Conservation (phyloP, 805 yeast genomes). For the Suhomyces sp. region DNA sequence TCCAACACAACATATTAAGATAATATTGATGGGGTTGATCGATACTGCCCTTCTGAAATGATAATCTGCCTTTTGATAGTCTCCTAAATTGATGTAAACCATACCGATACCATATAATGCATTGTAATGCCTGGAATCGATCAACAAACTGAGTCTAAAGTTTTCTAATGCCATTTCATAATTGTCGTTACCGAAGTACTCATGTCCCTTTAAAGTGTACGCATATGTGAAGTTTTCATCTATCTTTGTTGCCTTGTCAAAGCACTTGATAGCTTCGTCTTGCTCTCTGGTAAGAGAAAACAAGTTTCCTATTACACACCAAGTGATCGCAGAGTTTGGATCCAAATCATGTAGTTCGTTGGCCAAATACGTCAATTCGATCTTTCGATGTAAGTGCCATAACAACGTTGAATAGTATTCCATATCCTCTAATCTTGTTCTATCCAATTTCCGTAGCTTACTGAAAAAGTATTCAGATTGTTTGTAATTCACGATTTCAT, state of each 20-base stretch:
- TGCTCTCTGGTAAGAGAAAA: slow-evolving; percentile 81
- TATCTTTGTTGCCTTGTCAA: slow-evolving; percentile 69
- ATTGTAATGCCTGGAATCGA: slow-evolving; percentile 83
- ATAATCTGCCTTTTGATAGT: slow-evolving; percentile 75
- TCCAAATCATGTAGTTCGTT: slow-evolving; percentile 73
- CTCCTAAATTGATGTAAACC: slow-evolving; percentile 86
- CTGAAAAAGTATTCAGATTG: slow-evolving; percentile 65
- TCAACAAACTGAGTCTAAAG: slow-evolving; percentile 72
- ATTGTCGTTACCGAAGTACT: slow-evolving; percentile 81
- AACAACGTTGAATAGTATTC: slow-evolving; percentile 85
- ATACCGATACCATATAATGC: slow-evolving; percentile 96
- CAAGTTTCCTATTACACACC: slow-evolving; percentile 90
- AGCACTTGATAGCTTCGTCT: slow-evolving; percentile 85
- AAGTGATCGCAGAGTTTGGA: slow-evolving; percentile 70
- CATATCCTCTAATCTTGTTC: slow-evolving; percentile 83
- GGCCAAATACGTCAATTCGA: slow-evolving; percentile 75
- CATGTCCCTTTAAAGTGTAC: slow-evolving; percentile 92
- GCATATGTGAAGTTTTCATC: slow-evolving; percentile 79
- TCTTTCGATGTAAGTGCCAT: slow-evolving; percentile 88
- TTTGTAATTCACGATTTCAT: slow-evolving; percentile 82
- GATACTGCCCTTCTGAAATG: slow-evolving; percentile 85
- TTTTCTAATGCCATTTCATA: slow-evolving; percentile 84
- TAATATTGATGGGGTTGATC: slow-evolving; percentile 87
- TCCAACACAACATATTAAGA: slow-evolving; percentile 89
- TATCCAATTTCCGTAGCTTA: slow-evolving; percentile 63